Conservation (phyloP, 2,329 filamentous ascomycete genomes). For the Knufia fluminis region DNA sequence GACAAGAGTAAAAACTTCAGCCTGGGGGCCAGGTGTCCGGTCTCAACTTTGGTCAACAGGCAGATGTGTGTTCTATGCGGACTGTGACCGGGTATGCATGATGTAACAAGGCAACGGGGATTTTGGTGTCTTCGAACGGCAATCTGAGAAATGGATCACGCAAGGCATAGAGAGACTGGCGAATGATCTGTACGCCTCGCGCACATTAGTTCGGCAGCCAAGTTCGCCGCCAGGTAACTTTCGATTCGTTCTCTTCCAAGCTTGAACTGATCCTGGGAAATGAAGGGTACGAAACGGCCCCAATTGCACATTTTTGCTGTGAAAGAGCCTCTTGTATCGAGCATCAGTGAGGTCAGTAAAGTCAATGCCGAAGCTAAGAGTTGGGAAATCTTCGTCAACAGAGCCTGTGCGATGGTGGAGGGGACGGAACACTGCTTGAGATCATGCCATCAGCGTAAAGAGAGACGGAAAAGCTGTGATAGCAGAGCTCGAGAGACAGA, state of each 20-base stretch:
- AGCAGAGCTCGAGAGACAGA: background rate
- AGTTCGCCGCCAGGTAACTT: background rate
- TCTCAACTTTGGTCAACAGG: background rate
- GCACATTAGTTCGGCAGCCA: background rate
- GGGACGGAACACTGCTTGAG: no score
- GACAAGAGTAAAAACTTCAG: background rate
- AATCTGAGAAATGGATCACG: constrained; percentile 2
- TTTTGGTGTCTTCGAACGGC: background rate
- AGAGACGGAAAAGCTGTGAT: background rate
- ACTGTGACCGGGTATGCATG: background rate
- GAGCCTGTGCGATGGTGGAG: background rate
- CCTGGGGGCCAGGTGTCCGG: constrained; percentile 2
- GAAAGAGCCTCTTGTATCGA: background rate
- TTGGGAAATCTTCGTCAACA: background rate
- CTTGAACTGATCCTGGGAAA: background rate
- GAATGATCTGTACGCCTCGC: background rate
- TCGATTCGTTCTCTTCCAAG: background rate
- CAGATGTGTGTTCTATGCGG: constrained; percentile 8
- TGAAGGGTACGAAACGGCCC: background rate
- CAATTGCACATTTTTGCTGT: background rate
- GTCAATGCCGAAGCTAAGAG: background rate
- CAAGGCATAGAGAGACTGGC: constrained; percentile 3
- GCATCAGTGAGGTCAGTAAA: background rate
- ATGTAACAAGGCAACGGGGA: constrained; percentile 8
- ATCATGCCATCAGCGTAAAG: background rate